Conservation (phyloP, 495 filamentous ascomycete genomes). For the Aspergillus coremiiformis region DNA sequence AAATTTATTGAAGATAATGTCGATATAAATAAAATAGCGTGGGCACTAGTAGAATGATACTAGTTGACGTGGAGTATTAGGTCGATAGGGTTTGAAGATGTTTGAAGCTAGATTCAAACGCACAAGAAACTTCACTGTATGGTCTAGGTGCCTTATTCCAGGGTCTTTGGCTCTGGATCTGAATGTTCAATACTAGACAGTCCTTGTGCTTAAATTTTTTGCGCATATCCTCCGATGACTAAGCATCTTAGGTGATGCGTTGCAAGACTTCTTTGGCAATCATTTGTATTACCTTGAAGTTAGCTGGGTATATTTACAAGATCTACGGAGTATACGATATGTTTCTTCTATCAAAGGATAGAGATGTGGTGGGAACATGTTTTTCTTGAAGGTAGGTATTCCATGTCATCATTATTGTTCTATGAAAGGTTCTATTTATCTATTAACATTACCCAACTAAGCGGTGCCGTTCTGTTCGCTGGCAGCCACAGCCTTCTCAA, state of each 20-base stretch:
- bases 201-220: slow-evolving; percentile 9
- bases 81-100: background rate
- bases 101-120: background rate
- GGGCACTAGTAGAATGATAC: background rate
- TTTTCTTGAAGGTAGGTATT: background rate
- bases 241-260: slow-evolving; percentile 7
- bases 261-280: no score
- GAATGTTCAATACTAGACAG: background rate
- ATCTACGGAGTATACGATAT: no score
- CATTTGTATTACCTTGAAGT: no score
- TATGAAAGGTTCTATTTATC: slow-evolving; percentile 14
- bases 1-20: background rate
- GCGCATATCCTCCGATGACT: slow-evolving; percentile 15
- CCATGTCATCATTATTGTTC: slow-evolving; percentile 12
- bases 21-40: background rate
- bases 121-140: no score
- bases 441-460: slow-evolving; percentile 4
- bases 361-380: no score
- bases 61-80: background rate
- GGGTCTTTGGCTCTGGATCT: background rate
- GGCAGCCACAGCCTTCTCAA: slow-evolving; percentile 61
- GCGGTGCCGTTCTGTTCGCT: slow-evolving; percentile 21
- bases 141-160: no score
- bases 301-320: no score
- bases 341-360: no score